A percentile compares a stretch with the other conserved stretches of the same genome.
phyloP scores from a whole-genome alignment of 2,329 filamentous ascomycete species.

The Penicillium sclerotiorum region DNA sequence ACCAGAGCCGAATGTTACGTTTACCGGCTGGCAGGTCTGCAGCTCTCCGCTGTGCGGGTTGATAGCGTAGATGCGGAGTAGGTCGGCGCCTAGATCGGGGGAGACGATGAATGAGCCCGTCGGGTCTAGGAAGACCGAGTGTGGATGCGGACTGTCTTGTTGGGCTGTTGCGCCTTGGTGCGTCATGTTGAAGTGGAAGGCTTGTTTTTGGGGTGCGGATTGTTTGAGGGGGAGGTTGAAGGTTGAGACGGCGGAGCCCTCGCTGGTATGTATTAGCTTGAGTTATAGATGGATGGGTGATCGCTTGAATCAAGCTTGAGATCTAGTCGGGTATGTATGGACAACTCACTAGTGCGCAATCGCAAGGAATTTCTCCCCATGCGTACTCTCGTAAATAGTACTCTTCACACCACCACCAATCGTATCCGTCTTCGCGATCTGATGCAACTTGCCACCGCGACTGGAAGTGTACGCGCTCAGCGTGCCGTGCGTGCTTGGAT shows the following conservation, averaged over 20 bases:
- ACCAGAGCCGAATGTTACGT: slow-evolving; percentile 57
- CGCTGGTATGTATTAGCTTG: slow-evolving; percentile 16
- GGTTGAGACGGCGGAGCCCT: slow-evolving; percentile 36
- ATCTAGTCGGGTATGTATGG: neutral
- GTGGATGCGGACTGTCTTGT: slow-evolving; percentile 64
- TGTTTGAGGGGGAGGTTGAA: slow-evolving; percentile 31
- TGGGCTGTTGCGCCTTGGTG: slow-evolving; percentile 45
- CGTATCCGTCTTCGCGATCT: slow-evolving; percentile 24
- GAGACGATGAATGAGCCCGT: slow-evolving; percentile 64
- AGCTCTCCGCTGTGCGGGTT: slow-evolving; percentile 49
- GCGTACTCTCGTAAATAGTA: slow-evolving; percentile 32
- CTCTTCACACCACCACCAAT: slow-evolving; percentile 38
- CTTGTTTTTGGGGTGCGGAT: slow-evolving; percentile 34
- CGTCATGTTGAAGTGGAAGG: slow-evolving; percentile 44
- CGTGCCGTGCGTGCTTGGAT: slow-evolving; percentile 30
- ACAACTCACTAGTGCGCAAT: slow-evolving; percentile 44
- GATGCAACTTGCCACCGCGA: slow-evolving; percentile 22
- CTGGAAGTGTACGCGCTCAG: slow-evolving; percentile 27
- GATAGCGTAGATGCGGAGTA: slow-evolving; percentile 62
- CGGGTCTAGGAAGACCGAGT: slow-evolving; percentile 67
- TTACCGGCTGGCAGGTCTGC: slow-evolving; percentile 47
- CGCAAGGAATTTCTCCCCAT: slow-evolving; percentile 32
- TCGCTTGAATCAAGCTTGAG: too few relatives aligned
- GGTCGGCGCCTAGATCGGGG: slow-evolving; percentile 68
- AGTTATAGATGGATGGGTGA: neutral